Base-by-base conservation (phyloP, 2,329 filamentous ascomycete genomes). In the Blastomyces parvus region DNA sequence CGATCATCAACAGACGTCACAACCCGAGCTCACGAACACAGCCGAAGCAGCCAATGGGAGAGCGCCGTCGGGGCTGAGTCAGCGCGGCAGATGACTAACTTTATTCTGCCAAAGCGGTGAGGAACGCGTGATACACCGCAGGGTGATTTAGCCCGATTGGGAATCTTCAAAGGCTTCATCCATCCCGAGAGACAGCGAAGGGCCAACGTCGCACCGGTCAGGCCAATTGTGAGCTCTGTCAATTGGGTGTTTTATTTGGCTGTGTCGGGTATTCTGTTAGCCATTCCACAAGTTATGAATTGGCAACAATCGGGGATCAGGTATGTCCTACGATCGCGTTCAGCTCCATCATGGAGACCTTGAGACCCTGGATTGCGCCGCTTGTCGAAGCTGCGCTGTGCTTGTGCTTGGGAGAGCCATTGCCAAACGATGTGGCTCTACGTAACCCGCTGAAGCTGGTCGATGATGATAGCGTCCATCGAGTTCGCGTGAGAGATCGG, bases 401-500 rank as follows among this genome's bases (percentile, higher is more conserved):
- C n/a, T 30, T 27, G 1, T 63, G 44, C 48, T n/a, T 66, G 30
- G 61, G 57, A 27, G 44, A 58, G 22, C 22, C 38, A 8, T 13
- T 40, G 5, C 55, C 40, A 1, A 38, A 48, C 44, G n/a, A 38
- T 40, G 50, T 30, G 42, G 6, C 27, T 4, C 27, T 42, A 22
- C 30, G 53, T 8, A 46, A 36, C 13, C 19, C 48, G 30, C 67
- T 74, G 59, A 7, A 63, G 44, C 22, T 59, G 33, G 68, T 74
- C 56, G 72, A 77, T 62, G 70, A 77, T 68, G 74, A 72, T 14
- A 71, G 70, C 40, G 72, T 69, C 56, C 65, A 77, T 56, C 71
- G 68, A n/a, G 72, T 78, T 61, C 64, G 53, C 25, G 66, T 65
- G 19, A 8, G 40, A 7, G 65, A 62, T 30, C 42, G 8, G 17